Evolutionary conservation across 1,284 basidiomycete genomes (phyloP), one percentile per base, ranked within the genome.

Genomic region (Cryptococcus maquisensis): DNA sequence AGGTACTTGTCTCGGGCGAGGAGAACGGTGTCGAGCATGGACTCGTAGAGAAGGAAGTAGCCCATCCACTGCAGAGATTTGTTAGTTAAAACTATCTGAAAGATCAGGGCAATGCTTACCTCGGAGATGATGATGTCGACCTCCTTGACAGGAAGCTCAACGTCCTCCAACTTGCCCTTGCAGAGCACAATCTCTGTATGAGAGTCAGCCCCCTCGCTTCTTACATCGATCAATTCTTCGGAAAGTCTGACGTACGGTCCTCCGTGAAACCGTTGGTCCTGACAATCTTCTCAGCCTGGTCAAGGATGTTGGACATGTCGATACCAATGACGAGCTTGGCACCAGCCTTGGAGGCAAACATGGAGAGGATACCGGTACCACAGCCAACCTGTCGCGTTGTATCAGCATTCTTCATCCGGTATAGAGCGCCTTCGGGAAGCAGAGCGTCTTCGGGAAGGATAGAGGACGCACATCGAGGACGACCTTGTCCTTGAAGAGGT

Each of bases 271-370:
- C 94, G 68, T 99, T 99, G 16, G 90, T 89, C 67, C 93, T 87
- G 62, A 98, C 85, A 66, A 98, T 98, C 79, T 93, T 94, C 80
- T 87, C 84, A 6, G 96, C 96, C 81, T 98, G 94, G 79, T 98
- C 95, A 73, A 98, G 90, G 79, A 99, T 99, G 80, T 98, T 98
- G 62, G 92, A 97, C 96, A 98, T 98, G 79, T 99, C 96, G 75
- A 99, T 95, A 57, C 91, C 94, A 64, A 95, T 91, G 66, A 99
- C 96, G 66, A 90, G 91, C 71, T 88, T 87, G 47, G 96, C 96
- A 42, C 96, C 96, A 28, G 96, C 96, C 77, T 90, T 94, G 52
- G 95, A 93, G 48, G 96, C 96, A 70, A 99, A 99, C 94, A 99
- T 97, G 68, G 90, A 60, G 44, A 99, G 81, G 64, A 99, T 98